Base-by-base conservation (phyloP, 2,329 filamentous ascomycete genomes). In the Pseudopithomyces maydicus region DNA sequence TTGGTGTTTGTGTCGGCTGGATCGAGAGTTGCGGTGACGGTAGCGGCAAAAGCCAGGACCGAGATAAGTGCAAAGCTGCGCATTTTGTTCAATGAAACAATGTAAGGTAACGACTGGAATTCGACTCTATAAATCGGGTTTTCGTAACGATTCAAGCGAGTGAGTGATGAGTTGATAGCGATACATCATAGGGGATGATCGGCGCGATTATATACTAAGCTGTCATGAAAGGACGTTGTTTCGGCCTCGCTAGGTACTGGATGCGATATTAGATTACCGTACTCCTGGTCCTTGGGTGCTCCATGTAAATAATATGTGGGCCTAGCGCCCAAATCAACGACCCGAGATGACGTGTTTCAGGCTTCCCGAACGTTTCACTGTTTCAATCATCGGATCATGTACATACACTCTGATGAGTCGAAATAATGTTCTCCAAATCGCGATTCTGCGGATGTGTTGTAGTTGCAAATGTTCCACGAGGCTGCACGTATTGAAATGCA, bases 1-100 rank as follows among this genome's bases (percentile, higher is more conserved):
- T 76, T 75, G 29, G 74, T 75, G 65, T 78, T 77, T 19, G 73
- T 75, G 36, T 56, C 66, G 17, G 72, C 72, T 12, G 74, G 75
- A 55, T 71, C 63, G 44, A 78, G 72, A 8, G 75, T 77, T 29
- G 74, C 74, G 22, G 15, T 33, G 2, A 50, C 47, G 47, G 35
- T 32, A 7, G 47, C 47, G n/a, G 47, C 35, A 15, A 50, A 32
- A 42, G 22, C 47, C 33, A 50, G 26, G 4, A 50, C 6, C 14
- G 47, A 32, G 29, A 50, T 22, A 32, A 50, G 8, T 15, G 36
- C 22, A 22, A 50, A 50, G 47, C 15, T 42, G 33, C 36, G 47
- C 47, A 50, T 50, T 41, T 6, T 50, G 35, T 15, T 15, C 4
- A 12, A 6, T 2, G 17, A 10, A 19, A 20, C 19, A 6, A 2